Conservation (phyloP, 257 asterid genomes). For the Phtheirospermum japonicum region DNA sequence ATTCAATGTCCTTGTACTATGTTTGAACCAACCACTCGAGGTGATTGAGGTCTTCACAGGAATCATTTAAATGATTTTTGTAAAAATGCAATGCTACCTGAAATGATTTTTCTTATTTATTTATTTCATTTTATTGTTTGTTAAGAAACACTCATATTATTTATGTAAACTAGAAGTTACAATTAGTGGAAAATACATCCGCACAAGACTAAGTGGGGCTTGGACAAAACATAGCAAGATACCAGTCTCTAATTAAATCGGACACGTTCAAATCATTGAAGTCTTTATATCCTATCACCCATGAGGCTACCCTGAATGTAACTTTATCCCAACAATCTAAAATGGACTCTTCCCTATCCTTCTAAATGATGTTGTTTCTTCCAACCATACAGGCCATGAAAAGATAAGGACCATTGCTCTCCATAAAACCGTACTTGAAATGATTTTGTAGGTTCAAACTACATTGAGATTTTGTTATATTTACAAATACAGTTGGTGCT, state of each 20-base stretch:
- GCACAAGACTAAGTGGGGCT: neutral
- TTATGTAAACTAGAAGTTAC: neutral
- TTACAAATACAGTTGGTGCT: conserved; percentile 70
- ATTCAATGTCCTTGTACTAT: conserved; percentile 15
- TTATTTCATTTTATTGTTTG: neutral
- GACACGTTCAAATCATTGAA: neutral
- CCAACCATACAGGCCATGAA: neutral
- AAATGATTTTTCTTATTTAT: neutral
- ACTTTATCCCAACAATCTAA: neutral
- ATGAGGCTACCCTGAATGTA: neutral
- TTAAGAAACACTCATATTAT: neutral
- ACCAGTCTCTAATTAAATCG: neutral
- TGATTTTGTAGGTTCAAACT: conserved; percentile 20
- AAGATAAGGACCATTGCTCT: neutral
- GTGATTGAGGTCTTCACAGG: neutral
- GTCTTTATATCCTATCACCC: neutral
- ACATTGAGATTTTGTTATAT: conserved; percentile 17
- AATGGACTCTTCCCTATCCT: neutral
- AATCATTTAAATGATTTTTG: conserved; percentile 3
- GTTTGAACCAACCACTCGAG: neutral
- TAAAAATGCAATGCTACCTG: neutral
- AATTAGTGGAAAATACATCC: neutral
- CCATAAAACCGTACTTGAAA: neutral
- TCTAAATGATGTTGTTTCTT: neutral
- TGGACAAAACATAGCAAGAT: neutral